Conservation (phyloP, 1,139 yeast genomes). For the Suhomyces chickasaworum region DNA sequence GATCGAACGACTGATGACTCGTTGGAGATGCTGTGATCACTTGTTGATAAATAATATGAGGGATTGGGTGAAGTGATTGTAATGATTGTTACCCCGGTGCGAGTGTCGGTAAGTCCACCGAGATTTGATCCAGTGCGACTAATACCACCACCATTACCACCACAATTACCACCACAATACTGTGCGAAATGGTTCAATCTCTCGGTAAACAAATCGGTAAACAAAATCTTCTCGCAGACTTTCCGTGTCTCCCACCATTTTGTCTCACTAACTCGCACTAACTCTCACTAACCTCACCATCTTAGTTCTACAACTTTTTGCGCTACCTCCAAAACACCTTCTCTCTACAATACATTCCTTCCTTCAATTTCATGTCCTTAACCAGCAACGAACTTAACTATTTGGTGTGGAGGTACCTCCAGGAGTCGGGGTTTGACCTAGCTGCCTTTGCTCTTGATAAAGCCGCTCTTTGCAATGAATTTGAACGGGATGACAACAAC, state of each 20-base stretch:
- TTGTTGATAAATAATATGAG: background rate
- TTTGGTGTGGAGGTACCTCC: constrained; percentile 89
- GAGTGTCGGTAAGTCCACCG: background rate
- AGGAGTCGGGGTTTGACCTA: constrained; percentile 81
- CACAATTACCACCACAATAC: too few species aligned
- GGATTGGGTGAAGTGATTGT: background rate
- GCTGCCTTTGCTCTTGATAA: constrained; percentile 82
- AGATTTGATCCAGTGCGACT: too few species aligned
- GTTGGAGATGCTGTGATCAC: background rate
- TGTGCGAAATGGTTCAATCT: background rate
- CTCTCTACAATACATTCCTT: background rate
- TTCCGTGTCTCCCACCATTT: too few species aligned
- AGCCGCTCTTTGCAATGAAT: constrained; percentile 62
- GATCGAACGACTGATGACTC: background rate
- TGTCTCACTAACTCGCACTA: background rate
- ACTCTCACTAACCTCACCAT: background rate
- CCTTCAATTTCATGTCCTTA: constrained; percentile 58
- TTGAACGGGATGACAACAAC: constrained; percentile 52
- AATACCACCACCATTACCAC: too few species aligned
- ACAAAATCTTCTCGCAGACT: too few species aligned
- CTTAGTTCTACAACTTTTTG: background rate
- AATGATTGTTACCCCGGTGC: background rate
- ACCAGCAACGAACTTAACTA: constrained; percentile 87
- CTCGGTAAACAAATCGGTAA: background rate
- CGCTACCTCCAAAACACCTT: background rate